Percentiles rank a stretch among this genome's conserved stretches.
phyloP scores from a whole-genome alignment of 2,329 filamentous ascomycete genomes.

The Xylaria sp. region DNA sequence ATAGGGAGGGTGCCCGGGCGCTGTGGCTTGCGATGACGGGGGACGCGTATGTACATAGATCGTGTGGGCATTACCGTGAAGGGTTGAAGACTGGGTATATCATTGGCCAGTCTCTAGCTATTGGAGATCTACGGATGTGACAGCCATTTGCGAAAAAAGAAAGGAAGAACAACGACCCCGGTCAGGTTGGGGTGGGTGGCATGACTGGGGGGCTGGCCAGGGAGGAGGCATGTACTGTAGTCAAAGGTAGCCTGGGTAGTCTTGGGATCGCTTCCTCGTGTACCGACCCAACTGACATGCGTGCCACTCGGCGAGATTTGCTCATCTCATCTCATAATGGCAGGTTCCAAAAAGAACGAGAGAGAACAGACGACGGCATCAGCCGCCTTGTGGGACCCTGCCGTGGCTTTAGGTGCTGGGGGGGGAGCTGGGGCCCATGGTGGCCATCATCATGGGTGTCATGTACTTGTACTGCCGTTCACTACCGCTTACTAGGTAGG shows the following conservation, averaged over 20 bases:
- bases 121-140: constrained; percentile 27
- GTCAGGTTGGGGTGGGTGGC: constrained; percentile 19
- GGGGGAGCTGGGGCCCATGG: constrained; percentile 2
- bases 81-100: constrained; percentile 22
- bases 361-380: constrained; percentile 24
- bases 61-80: constrained; percentile 23
- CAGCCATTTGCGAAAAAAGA: constrained; percentile 27
- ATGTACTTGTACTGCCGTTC: constrained; percentile 11
- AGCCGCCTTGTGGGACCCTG: constrained; percentile 28
- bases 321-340: constrained; percentile 34
- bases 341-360: constrained; percentile 26
- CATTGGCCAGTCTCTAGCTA: constrained; percentile 29
- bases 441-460: constrained; percentile 12
- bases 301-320: constrained; percentile 34
- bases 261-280: constrained; percentile 14
- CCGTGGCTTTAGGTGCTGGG: constrained; percentile 16
- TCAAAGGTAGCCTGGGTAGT: background rate
- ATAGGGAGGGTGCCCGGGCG: background rate
- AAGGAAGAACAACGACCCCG: constrained; percentile 7
- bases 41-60: constrained; percentile 7
- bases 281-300: constrained; percentile 27
- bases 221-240: constrained; percentile 15
- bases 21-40: too few species aligned
- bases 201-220: constrained; percentile 22
- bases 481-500: too few species aligned